phyloP scores from a whole-genome alignment of 2,329 filamentous ascomycete genomes.

The Paecilomyces fulvus region DNA sequence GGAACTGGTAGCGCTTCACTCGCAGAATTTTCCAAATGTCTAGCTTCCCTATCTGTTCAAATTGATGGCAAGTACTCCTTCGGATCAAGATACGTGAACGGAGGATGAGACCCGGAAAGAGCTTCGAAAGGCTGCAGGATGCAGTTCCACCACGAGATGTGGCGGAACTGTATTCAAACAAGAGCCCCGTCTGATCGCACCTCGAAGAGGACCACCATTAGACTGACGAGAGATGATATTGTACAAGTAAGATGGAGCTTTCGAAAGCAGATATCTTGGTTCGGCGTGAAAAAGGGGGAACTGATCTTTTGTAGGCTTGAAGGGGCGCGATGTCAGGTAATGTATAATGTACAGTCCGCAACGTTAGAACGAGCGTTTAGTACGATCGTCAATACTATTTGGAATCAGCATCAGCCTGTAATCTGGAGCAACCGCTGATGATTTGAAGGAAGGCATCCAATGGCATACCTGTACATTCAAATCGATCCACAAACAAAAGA shows the following conservation, averaged over 20 bases:
- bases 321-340: not conserved
- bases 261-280: not conserved
- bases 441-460: constrained; percentile 5
- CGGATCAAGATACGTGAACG: not conserved
- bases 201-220: not conserved
- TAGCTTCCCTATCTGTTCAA: not conserved
- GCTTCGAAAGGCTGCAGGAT: not conserved
- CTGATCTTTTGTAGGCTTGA: constrained; percentile 4
- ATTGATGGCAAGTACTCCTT: not conserved
- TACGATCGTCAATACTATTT: constrained; percentile 6
- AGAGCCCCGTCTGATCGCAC: not conserved
- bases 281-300: not conserved
- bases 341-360: not conserved
- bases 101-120: not conserved
- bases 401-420: constrained; percentile 1
- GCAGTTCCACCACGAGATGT: not conserved
- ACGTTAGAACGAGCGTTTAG: not conserved
- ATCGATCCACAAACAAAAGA: not conserved
- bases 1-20: not conserved
- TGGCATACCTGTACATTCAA: constrained; percentile 5
- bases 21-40: not conserved
- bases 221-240: not conserved
- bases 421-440: constrained; percentile 1
- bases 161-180: not conserved
- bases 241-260: not conserved